phyloP scores from a whole-genome alignment of 139 green algal genomes.

The Chlorella sp. region DNA sequence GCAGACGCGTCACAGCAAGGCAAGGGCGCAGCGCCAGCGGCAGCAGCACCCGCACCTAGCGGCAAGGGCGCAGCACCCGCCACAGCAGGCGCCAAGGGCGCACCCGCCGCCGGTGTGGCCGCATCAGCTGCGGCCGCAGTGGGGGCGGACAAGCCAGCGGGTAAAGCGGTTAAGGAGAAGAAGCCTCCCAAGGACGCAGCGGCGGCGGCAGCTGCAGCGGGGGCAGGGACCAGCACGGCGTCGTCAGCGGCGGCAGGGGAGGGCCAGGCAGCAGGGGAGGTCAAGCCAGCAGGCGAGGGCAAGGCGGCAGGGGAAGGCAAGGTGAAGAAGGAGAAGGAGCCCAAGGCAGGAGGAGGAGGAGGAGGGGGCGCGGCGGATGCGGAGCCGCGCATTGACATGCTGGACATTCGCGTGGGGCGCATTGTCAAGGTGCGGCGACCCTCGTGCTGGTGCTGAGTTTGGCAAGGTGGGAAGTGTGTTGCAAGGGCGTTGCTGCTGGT shows the following conservation, averaged over 20 bases:
- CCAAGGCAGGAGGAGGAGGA: constrained; percentile 19
- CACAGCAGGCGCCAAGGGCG: too few species aligned
- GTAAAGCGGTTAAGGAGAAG: too few species aligned
- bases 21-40: not conserved
- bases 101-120: too few species aligned
- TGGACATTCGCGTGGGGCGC: constrained; percentile 81
- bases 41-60: not conserved
- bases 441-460: too few species aligned
- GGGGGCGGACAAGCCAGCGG: too few species aligned
- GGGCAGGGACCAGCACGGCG: not conserved
- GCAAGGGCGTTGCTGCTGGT: not conserved
- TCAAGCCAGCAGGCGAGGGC: not conserved
- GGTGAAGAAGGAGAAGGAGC: not conserved
- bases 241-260: not conserved
- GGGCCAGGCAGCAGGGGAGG: constrained; percentile 2
- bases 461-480: not conserved
- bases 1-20: too few species aligned
- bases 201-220: not conserved
- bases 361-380: constrained; percentile 7
- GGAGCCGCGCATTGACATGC: constrained; percentile 32
- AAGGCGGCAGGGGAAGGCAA: constrained; percentile 5
- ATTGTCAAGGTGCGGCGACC: constrained; percentile 63
- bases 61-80: too few species aligned
- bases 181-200: too few species aligned
- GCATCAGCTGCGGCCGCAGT: too few species aligned